Percentiles rank a stretch among this genome's conserved stretches.
Conservation (phyloP, 352 stramenopile species). For the Poterioochromonas sp. region DNA sequence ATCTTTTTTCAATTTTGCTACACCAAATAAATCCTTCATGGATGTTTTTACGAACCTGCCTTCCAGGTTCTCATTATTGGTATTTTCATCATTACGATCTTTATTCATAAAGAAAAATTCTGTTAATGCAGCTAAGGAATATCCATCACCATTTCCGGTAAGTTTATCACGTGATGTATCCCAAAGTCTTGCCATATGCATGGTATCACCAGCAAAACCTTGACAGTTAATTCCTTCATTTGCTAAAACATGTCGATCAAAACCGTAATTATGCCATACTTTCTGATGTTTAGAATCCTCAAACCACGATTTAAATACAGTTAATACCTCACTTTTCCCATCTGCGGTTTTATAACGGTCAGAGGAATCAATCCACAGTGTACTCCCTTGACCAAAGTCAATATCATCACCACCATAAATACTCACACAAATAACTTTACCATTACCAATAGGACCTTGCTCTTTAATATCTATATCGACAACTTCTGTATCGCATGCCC, state of each 20-base stretch:
- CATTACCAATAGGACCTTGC: constrained; percentile 81
- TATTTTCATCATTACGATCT: constrained; percentile 50
- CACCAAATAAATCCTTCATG: constrained; percentile 95
- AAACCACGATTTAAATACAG: constrained; percentile 80
- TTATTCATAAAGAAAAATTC: constrained; percentile 48
- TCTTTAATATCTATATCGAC: constrained; percentile 87
- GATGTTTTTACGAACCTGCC: constrained; percentile 72
- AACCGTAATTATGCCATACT: constrained; percentile 98
- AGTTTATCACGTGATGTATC: constrained; percentile 58
- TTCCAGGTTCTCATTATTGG: too few species aligned
- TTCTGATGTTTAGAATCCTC: constrained; percentile 77
- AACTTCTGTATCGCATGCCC: constrained; percentile 95
- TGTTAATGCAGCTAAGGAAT: constrained; percentile 87
- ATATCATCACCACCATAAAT: constrained; percentile 89
- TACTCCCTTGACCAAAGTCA: constrained; percentile 79
- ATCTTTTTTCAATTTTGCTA: constrained; percentile 87
- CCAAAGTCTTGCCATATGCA: constrained; percentile 95
- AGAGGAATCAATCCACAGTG: constrained; percentile 61
- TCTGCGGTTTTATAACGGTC: constrained; percentile 83
- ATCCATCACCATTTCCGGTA: constrained; percentile 57
- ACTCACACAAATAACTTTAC: constrained; percentile 91
- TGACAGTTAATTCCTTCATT: constrained; percentile 80
- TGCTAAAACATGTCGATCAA: constrained; percentile 94
- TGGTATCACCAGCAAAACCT: constrained; percentile 75
- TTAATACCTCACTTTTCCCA: constrained; percentile 59